Percentiles rank a stretch among this genome's conserved stretches.
Conservation (phyloP, 192 early-diverging fungal species). For the Dispira simplex region DNA sequence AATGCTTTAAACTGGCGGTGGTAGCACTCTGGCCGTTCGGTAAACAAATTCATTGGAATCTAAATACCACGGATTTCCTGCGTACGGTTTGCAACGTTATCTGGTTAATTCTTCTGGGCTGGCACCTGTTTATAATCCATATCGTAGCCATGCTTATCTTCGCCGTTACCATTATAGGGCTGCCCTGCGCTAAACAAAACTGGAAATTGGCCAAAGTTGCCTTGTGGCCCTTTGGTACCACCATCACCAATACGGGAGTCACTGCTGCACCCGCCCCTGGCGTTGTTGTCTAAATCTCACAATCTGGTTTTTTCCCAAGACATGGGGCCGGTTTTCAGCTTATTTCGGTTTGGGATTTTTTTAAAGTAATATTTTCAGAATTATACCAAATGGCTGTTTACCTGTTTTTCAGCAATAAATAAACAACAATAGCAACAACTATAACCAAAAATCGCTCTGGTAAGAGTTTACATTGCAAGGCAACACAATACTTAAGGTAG, state of each 20-base stretch:
- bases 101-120: slow-evolving; percentile 8
- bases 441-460: no score
- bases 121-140: slow-evolving; percentile 8
- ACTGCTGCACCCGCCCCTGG: not conserved
- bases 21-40: slow-evolving; percentile 11
- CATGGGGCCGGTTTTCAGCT: no score
- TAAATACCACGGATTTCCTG: not conserved
- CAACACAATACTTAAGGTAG: no score
- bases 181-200: slow-evolving; percentile 12
- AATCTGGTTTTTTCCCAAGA: not conserved
- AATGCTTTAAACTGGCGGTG: slow-evolving; percentile 4
- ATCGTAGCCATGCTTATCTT: not conserved
- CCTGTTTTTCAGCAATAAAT: no score
- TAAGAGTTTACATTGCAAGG: no score
- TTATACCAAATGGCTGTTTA: no score
- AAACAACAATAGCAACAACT: no score
- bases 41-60: not conserved
- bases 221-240: slow-evolving; percentile 11
- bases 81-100: slow-evolving; percentile 6
- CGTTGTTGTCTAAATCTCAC: no score
- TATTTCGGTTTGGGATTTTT: no score
- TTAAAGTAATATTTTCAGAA: no score
- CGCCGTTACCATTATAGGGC: slow-evolving; percentile 9
- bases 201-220: slow-evolving; percentile 11
- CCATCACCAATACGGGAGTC: not conserved